Evolutionary conservation across 805 yeast genomes (phyloP).

Genomic region (Saccharomycopsis sp.): DNA sequence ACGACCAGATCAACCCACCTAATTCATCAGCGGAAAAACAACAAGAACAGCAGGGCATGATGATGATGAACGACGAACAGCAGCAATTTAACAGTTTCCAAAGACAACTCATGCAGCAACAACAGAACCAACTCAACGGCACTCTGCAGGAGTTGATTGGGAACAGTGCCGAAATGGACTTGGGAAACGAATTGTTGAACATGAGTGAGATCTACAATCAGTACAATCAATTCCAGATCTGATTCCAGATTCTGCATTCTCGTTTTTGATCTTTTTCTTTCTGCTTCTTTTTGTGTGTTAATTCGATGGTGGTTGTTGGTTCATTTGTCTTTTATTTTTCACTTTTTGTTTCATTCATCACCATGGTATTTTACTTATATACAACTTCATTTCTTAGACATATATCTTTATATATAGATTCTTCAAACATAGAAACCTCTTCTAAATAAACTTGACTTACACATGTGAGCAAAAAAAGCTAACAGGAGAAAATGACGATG

Average conservation of each 20-base stretch:
- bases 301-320: background rate
- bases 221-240: background rate
- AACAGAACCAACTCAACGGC: background rate
- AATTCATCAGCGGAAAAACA: background rate
- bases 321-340: background rate
- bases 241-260: background rate
- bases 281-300: background rate
- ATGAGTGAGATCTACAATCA: slow-evolving; percentile 11
- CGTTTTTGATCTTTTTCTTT: background rate
- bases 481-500: background rate
- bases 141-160: background rate
- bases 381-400: no score
- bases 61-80: background rate
- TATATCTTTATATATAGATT: no score
- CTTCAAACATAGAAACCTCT: no score
- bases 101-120: slow-evolving; percentile 2
- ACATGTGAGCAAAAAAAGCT: no score
- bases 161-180: background rate
- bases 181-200: slow-evolving; percentile 7
- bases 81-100: slow-evolving; percentile 1
- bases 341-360: background rate
- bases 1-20: slow-evolving; percentile 3
- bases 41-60: background rate
- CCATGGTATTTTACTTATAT: no score
- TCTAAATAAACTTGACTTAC: no score